These are phyloP conservation scores for Gilbertella persicaria DNA, from an alignment of 371 early-diverging fungal genomes.

Conservation along the genomic window DNA sequence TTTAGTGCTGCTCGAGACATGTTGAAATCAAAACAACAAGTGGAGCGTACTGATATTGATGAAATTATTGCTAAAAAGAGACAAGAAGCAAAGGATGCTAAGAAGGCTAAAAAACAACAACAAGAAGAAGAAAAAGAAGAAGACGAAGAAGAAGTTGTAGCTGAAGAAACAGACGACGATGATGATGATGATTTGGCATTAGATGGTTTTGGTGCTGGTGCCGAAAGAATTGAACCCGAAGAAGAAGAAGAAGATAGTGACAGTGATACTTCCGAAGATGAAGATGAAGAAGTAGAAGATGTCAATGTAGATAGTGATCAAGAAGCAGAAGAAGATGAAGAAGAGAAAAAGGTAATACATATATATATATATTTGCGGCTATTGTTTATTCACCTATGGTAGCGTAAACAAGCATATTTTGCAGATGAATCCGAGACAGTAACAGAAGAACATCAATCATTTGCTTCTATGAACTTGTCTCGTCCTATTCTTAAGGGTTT, in stretches of 20 bases:
- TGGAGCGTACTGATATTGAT: conserved; percentile 55
- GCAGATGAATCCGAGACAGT: conserved; percentile 63
- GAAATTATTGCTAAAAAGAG: conserved; percentile 74
- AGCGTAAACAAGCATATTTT: conserved; percentile 77
- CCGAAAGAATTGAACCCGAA: conserved; percentile 46
- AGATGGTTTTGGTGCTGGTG: conserved; percentile 63
- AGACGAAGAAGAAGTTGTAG: conserved; percentile 38
- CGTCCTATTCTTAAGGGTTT: conserved; percentile 95
- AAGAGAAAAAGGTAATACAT: conserved; percentile 29
- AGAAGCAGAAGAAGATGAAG: conserved; percentile 46
- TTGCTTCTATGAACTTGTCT: conserved; percentile 90
- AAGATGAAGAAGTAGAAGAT: conserved; percentile 33
- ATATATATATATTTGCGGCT: background rate
- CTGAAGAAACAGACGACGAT: conserved; percentile 38
- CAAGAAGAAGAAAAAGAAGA: conserved; percentile 31
- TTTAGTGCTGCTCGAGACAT: conserved; percentile 80
- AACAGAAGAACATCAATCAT: conserved; percentile 62
- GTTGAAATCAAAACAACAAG: conserved; percentile 62
- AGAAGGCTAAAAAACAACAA: conserved; percentile 34
- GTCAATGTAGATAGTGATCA: conserved; percentile 31
- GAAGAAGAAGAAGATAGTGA: conserved; percentile 42
- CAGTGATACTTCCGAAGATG: conserved; percentile 25
- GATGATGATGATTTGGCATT: conserved; percentile 53
- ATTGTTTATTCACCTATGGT: conserved; percentile 1
- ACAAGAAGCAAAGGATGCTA: conserved; percentile 37